These are phyloP conservation scores for Closterium sp. DNA, from an alignment of 139 green algal genomes.

Conservation along the genomic window DNA sequence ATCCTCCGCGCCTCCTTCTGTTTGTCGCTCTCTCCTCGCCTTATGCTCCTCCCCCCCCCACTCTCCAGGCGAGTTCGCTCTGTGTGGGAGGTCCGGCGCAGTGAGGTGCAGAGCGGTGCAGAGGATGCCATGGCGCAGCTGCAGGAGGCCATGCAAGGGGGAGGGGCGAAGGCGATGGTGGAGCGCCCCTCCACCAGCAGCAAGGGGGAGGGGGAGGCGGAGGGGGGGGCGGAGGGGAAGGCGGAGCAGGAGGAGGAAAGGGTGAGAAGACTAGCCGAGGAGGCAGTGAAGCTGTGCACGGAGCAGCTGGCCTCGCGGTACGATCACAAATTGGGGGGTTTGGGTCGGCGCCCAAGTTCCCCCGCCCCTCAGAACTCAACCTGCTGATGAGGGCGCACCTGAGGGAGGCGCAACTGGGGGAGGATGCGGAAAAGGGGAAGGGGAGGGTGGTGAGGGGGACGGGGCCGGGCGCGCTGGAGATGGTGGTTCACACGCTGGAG, in stretches of 20 bases:
- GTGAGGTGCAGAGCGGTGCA: not conserved
- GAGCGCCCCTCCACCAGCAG: too few relatives aligned
- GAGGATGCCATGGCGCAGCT: not conserved
- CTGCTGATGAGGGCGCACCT: conserved; percentile 59
- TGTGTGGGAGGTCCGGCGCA: not conserved
- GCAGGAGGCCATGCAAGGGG: not conserved
- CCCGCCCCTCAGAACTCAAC: conserved; percentile 78
- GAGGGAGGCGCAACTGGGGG: not conserved
- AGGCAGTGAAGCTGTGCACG: not conserved
- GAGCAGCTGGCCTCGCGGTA: conserved; percentile 59
- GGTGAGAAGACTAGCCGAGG: not conserved
- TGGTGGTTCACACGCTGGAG: conserved; percentile 63
- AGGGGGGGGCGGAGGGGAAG: not conserved
- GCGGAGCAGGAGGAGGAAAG: not conserved
- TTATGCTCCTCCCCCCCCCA: too few relatives aligned
- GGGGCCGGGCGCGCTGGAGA: conserved; percentile 50
- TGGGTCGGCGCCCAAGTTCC: conserved; percentile 84
- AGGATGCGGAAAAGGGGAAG: not conserved
- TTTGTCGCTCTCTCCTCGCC: too few relatives aligned
- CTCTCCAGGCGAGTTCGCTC: too few relatives aligned
- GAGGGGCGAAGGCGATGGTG: too few relatives aligned
- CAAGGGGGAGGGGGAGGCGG: not conserved
- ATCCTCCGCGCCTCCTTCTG: too few relatives aligned
- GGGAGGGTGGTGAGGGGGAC: conserved; percentile 32
- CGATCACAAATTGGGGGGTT: conserved; percentile 75